Evolutionary conservation across 2,329 filamentous ascomycete genomes (phyloP), one percentile per base, ranked within the genome.

Genomic region (Paracoccidioides brasiliensis): DNA sequence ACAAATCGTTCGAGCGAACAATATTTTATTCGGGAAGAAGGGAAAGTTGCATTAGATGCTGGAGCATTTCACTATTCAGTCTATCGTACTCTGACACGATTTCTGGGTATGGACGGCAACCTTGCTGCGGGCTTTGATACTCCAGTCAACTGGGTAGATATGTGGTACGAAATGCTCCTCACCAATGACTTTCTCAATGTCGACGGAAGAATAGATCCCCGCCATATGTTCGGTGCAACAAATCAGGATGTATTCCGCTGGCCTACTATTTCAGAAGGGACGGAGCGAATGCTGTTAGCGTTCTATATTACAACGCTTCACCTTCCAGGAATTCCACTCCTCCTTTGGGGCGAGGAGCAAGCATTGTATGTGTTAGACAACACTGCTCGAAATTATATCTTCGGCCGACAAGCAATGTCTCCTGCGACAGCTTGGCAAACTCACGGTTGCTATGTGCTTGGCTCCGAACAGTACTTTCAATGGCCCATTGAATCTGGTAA

Each of bases 221-320:
- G 82, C 1, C 81, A 84, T 63, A 77, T 84, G 75, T 84, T 78
- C 62, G 82, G 81, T 51, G 76, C 78, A 2, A 82, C 80, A 5
- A 84, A 84, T 62, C 82, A 85, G 67, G 82, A 85, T 63, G 80
- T 84, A 6, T 80, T 84, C 61, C 74, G 81, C 40, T 84, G 81
- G 81, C 81, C 81, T 7, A 75, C 79, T 8, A 70, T 84, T 30
- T 70, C 72, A 41, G 75, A 80, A 56, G 81, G 81, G 3, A 78
- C 78, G 0, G 72, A 82, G 61, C 74, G 78, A 46, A 77, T 80
- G 64, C 68, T 83, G 5, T 67, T 84, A 4, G 81, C 75, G 4
- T 70, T 78, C 14, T 83, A 81, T 61, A 74, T 84, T 46, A 80
- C 78, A 0, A 81, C 80, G 0, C 64, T 84, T 52, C 70, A 81